Base-by-base conservation (phyloP, 371 early-diverging fungal genomes). In the Lichtheimia ramosa region DNA sequence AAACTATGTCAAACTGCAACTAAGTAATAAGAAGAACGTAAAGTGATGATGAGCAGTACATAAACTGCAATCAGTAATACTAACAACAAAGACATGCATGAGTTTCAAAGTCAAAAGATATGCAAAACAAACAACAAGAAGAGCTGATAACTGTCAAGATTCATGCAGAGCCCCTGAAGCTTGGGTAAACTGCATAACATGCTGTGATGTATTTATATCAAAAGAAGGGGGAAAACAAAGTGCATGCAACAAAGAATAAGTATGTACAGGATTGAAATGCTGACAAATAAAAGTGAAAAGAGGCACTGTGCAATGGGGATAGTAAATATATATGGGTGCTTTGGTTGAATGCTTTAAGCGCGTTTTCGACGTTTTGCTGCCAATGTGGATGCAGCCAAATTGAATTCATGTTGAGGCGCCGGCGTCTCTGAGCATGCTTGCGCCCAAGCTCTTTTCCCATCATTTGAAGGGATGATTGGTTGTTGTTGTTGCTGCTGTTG, bases 361-460 rank as follows among this genome's bases (percentile, higher is more conserved):
- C 24, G 41, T 27, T 41, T 55, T 41, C 56, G 40, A 42, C 56
- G 56, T 15, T 55, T 55, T 8, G 18, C 24, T 3, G 46, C 46
- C 46, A 46, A 46, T 43, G 23, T 41, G 41, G 39, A 40, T 5
- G 24, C 43, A 43, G 56, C 43, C 41, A 55, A n/a, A n/a, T 41
- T 8, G 24, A 55, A 55, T 55, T 55, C 56, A 43, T 20, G 14
- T 43, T 42, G 56, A 55, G 56, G 56, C 43, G 43, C 43, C 56
- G 39, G 56, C 43, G 56, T 43, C 56, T 55, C 43, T 55, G 43
- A 54, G 12, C 39, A 55, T 24, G 56, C 18, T n/a, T 55, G 39
- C 4, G 73, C 68, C 73, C 73, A 73, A 5, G 58, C 64, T 25
- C 69, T 61, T 52, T 73, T 73, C 2, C 68, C 70, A 23, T 66